These are phyloP conservation scores for Colletotrichum horii DNA, from an alignment of 2,329 filamentous ascomycete genomes.

Conservation along the genomic window DNA sequence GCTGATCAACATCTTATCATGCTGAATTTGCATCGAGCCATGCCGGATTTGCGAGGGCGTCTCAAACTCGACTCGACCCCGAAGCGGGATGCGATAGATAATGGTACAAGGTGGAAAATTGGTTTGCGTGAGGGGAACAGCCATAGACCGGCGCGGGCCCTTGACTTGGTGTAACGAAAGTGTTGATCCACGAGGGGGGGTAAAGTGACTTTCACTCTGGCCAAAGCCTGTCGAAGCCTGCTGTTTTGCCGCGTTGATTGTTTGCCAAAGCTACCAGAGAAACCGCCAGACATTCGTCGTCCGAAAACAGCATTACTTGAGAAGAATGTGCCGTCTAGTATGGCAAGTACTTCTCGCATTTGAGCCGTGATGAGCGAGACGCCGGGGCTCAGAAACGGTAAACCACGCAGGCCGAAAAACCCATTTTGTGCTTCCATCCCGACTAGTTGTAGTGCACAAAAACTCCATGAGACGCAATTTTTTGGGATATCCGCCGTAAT, in stretches of 20 bases:
- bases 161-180: constrained; percentile 21
- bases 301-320: neutral
- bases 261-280: constrained; percentile 25
- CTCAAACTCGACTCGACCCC: constrained; percentile 21
- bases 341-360: neutral
- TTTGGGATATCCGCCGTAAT: constrained; percentile 23
- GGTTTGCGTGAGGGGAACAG: constrained; percentile 17
- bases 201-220: constrained; percentile 19
- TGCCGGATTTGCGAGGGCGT: constrained; percentile 23
- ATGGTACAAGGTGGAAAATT: constrained; percentile 24
- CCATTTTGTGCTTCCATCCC: constrained; percentile 20
- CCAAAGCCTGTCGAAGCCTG: constrained; percentile 24
- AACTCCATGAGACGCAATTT: constrained; percentile 23
- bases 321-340: neutral
- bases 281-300: constrained; percentile 18
- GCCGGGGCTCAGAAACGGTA: neutral
- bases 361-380: neutral
- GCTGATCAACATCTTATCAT: constrained; percentile 25
- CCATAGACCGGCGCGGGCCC: constrained; percentile 10
- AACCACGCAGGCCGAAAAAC: constrained; percentile 16
- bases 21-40: constrained; percentile 23
- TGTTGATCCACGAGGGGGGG: constrained; percentile 21
- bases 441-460: constrained; percentile 23
- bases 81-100: constrained; percentile 23
- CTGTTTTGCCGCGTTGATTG: constrained; percentile 23